Conservation (phyloP, 2,329 filamentous ascomycete species). For the Hypoxylon sp. region DNA sequence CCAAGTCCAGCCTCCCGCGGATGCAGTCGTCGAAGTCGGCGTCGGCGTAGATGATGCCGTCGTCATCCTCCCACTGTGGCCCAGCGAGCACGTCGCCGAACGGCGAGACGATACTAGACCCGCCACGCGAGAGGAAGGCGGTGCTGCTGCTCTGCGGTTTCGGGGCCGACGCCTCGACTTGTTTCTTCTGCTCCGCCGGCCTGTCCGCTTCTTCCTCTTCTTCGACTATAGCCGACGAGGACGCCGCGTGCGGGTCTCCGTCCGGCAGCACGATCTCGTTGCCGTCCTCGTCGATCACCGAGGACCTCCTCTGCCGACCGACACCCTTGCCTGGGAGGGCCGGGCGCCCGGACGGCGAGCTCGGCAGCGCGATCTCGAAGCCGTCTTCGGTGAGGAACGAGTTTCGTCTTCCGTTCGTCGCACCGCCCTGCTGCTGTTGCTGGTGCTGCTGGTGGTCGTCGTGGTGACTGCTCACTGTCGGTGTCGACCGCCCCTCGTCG, state of each 20-base stretch:
- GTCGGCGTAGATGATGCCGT: constrained; percentile 72
- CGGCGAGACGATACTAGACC: constrained; percentile 82
- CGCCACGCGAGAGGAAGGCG: constrained; percentile 72
- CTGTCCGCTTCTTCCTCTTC: constrained; percentile 26
- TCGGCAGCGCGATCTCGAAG: constrained; percentile 56
- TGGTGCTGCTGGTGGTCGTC: no score
- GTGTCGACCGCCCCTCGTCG: no score
- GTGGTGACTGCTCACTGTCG: no score
- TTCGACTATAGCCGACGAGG: constrained; percentile 34
- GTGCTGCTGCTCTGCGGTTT: constrained; percentile 3
- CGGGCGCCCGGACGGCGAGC: constrained; percentile 26
- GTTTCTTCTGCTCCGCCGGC: constrained; percentile 8
- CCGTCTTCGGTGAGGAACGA: constrained; percentile 57
- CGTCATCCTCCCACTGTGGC: constrained; percentile 82
- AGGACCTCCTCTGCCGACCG: constrained; percentile 46
- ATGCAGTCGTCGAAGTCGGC: constrained; percentile 90
- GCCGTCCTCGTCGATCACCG: constrained; percentile 60
- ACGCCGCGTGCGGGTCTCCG: not conserved
- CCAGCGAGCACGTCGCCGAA: constrained; percentile 81
- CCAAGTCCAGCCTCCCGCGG: constrained; percentile 80
- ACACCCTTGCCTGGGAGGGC: constrained; percentile 29
- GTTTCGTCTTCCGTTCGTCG: constrained; percentile 43
- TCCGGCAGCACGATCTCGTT: constrained; percentile 60
- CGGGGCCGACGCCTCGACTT: not conserved
- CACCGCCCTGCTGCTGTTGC: no score